Evolutionary conservation across 148 eudicot species (phyloP).

Genomic region (Chenopodium berlandieri): DNA sequence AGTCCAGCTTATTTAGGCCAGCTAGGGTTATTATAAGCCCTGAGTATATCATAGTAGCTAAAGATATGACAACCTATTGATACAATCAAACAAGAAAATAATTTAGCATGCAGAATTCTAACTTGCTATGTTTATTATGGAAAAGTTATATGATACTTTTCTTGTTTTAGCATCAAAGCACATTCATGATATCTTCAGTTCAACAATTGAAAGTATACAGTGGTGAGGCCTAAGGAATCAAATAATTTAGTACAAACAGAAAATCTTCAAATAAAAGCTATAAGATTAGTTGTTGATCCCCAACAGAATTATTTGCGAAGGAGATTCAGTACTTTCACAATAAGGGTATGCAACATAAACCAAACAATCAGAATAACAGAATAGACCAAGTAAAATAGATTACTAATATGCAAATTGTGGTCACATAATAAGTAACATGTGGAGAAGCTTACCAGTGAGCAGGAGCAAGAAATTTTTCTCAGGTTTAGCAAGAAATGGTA

Average conservation of each 20-base stretch:
- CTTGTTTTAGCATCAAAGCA: not conserved
- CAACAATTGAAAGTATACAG: too few species aligned
- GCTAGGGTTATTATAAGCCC: not conserved
- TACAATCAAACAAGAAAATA: not conserved
- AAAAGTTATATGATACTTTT: too few species aligned
- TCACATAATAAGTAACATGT: not conserved
- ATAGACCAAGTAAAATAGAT: not conserved
- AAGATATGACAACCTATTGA: not conserved
- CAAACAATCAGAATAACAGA: not conserved
- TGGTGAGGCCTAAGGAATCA: not conserved
- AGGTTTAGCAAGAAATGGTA: conserved; percentile 60
- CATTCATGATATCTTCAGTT: not conserved
- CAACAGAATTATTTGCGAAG: not conserved
- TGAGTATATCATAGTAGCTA: not conserved
- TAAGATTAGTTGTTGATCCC: too few species aligned
- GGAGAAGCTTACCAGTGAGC: conserved; percentile 63
- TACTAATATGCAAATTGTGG: not conserved
- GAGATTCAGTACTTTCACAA: not conserved
- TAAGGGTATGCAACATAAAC: not conserved
- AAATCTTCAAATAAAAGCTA: not conserved
- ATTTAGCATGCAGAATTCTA: not conserved
- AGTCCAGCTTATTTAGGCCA: not conserved
- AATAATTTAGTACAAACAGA: not conserved
- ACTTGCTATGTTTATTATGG: not conserved
- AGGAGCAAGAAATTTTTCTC: conserved; percentile 60